Evolutionary conservation across 441 rosid species (phyloP).

Genomic region (Flueggea neowawraea): DNA sequence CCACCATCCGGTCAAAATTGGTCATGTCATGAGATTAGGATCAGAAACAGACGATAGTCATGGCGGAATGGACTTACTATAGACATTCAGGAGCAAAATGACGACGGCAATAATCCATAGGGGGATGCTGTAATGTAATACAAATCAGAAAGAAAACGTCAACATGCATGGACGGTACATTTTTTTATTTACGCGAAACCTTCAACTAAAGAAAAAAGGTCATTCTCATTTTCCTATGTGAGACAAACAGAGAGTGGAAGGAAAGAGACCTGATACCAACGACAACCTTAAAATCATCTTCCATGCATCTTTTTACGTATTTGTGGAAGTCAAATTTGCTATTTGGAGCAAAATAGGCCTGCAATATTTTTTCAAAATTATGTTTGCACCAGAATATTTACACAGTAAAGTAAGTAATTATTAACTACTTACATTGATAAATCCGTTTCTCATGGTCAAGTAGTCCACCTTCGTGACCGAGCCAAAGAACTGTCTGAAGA

Average conservation of each 20-base stretch:
- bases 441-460: slow-evolving; percentile 57
- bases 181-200: too few species aligned
- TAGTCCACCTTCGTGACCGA: slow-evolving; percentile 63
- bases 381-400: neutral
- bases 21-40: neutral
- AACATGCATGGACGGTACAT: too few species aligned
- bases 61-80: slow-evolving; percentile 25
- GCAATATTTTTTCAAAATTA: slow-evolving; percentile 8
- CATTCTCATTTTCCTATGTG: neutral
- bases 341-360: slow-evolving; percentile 60
- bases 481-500: slow-evolving; percentile 60
- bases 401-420: neutral
- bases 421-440: slow-evolving; percentile 37
- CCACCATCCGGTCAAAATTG: neutral
- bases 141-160: neutral
- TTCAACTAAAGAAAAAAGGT: neutral
- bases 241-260: neutral
- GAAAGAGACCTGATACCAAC: slow-evolving; percentile 51
- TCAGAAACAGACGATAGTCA: neutral
- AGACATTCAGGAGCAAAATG: slow-evolving; percentile 48
- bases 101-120: slow-evolving; percentile 44
- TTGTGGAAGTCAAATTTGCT: slow-evolving; percentile 57
- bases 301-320: slow-evolving; percentile 65
- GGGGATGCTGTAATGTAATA: slow-evolving; percentile 37
- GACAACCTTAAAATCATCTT: slow-evolving; percentile 69